Base-by-base conservation (phyloP, 257 asterid species). In the Solanum virginianum region DNA sequence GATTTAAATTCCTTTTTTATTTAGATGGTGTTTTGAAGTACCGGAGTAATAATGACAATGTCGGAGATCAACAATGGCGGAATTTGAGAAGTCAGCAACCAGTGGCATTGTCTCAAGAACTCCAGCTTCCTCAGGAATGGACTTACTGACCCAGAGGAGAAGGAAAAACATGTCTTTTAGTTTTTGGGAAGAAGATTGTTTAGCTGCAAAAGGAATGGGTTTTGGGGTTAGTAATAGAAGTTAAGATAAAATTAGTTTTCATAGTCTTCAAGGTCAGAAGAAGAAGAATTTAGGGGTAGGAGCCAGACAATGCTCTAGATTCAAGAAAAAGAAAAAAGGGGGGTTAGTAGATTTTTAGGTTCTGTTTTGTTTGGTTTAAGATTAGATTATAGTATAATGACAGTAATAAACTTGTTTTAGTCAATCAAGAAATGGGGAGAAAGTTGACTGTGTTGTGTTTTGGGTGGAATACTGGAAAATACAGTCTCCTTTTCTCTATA, bases 101-200 rank as follows among this genome's bases (percentile, higher is more conserved):
- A 17, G 49, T 29, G 0, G 88, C 84, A n/a, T 85, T 84, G 86
- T 84, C 86, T 69, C 92, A 90, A 36, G 97, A 92, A 63, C 84
- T 88, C 18, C 77, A 90, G 85, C 97, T 93, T 29, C 97, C 98
- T 17, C 96, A 88, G 68, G 98, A 95, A 79, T 95, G 97, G 98
- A 93, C 98, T 47, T 93, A 95, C 82, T 95, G 88, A 88, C 8
- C 12, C 4, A 4, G 43, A 17, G 14, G 63, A 7, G 26, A 16
- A 80, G 45, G 55, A 41, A 14, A 32, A 29, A 10, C 20, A 15
- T 55, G 82, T 47, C 13, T 7, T 8, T 24, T 47, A 26, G 51
- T 80, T 54, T 54, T 80, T 17, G 26, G 47, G 83, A 53, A 29
- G 66, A 26, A 53, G 22, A 55, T 72, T 59, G 74, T 72, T 43